A percentile compares a stretch with the other conserved stretches of the same genome.
These are phyloP conservation scores for Geotrichum macrosporum DNA, from an alignment of 1,139 yeast species.

Conservation along the genomic window DNA sequence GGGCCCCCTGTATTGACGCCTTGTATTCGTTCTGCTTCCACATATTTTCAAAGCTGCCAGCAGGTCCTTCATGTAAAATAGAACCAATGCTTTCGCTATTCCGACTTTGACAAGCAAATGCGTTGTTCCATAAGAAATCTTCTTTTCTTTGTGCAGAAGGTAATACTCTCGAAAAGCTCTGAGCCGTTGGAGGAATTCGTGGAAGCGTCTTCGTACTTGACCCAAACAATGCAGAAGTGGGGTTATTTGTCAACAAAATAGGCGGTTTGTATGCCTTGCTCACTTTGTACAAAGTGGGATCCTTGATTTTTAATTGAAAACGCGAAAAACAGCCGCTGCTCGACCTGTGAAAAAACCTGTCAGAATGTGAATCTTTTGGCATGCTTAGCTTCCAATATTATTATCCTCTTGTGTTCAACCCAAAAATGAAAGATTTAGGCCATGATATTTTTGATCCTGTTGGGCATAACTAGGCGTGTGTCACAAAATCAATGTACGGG, in stretches of 20 bases:
- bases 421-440: no score
- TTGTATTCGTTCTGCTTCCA: no score
- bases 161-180: neutral
- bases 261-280: neutral
- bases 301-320: neutral
- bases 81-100: no score
- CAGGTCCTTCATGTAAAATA: no score
- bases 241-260: neutral
- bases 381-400: neutral
- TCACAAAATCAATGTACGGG: neutral
- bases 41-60: no score
- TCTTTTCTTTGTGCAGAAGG: neutral
- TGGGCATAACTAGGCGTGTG: neutral
- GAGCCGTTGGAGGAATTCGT: neutral
- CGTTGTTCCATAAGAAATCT: neutral
- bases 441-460: neutral
- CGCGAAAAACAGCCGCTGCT: neutral
- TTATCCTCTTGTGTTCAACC: neutral
- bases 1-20: no score
- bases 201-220: neutral
- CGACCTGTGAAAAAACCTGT: neutral
- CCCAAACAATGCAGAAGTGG: neutral
- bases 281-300: neutral
- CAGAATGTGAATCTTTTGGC: neutral
- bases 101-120: no score